Evolutionary conservation across 805 yeast genomes (phyloP).

Genomic region (Hemisphaericaspora nanyangensis): DNA sequence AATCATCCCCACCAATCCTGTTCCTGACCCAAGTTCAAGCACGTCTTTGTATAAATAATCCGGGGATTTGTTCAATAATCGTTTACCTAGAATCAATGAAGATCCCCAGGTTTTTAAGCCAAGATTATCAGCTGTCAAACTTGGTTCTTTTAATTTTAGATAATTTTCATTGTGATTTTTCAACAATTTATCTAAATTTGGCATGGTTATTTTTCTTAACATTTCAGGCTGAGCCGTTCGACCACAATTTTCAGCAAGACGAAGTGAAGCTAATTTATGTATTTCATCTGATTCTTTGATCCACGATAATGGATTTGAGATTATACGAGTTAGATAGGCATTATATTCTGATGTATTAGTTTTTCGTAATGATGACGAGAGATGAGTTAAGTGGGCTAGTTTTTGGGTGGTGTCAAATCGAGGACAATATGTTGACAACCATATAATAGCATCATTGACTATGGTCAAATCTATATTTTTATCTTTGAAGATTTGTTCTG

Average conservation of each 20-base stretch:
- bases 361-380: slow-evolving; percentile 24
- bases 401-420: slow-evolving; percentile 19
- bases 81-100: slow-evolving; percentile 61
- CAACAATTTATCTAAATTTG: slow-evolving; percentile 21
- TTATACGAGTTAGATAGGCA: slow-evolving; percentile 45
- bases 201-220: slow-evolving; percentile 53
- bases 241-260: slow-evolving; percentile 82
- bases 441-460: slow-evolving; percentile 29
- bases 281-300: slow-evolving; percentile 37
- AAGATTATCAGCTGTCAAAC: slow-evolving; percentile 78
- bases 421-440: slow-evolving; percentile 42
- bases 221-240: slow-evolving; percentile 77
- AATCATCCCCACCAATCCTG: slow-evolving; percentile 84
- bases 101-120: slow-evolving; percentile 98
- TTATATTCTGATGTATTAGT: slow-evolving; percentile 36
- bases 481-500: slow-evolving; percentile 22
- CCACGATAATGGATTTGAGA: slow-evolving; percentile 50
- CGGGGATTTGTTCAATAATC: slow-evolving; percentile 34
- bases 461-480: slow-evolving; percentile 27
- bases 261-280: slow-evolving; percentile 51
- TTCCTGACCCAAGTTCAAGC: slow-evolving; percentile 91
- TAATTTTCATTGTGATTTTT: slow-evolving; percentile 15
- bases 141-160: slow-evolving; percentile 66
- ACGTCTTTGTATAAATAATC: slow-evolving; percentile 27
- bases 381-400: slow-evolving; percentile 21